These are phyloP conservation scores for Scheffersomyces cryptocercus DNA, from an alignment of 1,139 yeast genomes.

Conservation along the genomic window DNA sequence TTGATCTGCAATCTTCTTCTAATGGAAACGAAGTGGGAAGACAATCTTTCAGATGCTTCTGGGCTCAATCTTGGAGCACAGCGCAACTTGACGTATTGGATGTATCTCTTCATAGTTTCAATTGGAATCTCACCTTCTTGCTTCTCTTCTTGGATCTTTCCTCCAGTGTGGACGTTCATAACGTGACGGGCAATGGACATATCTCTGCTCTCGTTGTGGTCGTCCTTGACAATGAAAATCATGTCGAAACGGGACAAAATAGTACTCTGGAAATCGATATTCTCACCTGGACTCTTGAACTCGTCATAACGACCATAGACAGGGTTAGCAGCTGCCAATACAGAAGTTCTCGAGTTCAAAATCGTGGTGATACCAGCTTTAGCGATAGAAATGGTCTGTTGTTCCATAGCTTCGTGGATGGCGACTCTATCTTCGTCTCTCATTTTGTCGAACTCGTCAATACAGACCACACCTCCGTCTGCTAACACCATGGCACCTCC, in stretches of 20 bases:
- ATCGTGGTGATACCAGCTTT: conserved; percentile 98
- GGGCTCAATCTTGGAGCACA: conserved; percentile 93
- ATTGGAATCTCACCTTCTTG: conserved; percentile 88
- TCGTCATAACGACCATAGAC: conserved; percentile 96
- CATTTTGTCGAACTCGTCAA: conserved; percentile 99
- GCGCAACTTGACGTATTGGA: conserved; percentile 82
- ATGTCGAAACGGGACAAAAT: conserved; percentile 96
- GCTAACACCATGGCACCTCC: conserved; percentile 99
- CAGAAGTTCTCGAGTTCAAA: conserved; percentile 92
- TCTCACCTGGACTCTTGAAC: conserved; percentile 94
- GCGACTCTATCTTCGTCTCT: conserved; percentile 99
- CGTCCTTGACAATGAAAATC: conserved; percentile 97
- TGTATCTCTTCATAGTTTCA: conserved; percentile 86
- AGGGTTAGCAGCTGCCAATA: conserved; percentile 97
- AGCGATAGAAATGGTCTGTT: conserved; percentile 98
- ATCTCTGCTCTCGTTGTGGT: conserved; percentile 85
- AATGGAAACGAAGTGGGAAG: conserved; percentile 93
- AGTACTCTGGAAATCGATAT: conserved; percentile 96
- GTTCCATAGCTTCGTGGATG: conserved; percentile 99
- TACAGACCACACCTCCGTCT: conserved; percentile 98
- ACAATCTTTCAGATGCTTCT: conserved; percentile 86
- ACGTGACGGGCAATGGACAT: conserved; percentile 92
- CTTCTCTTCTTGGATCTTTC: conserved; percentile 49
- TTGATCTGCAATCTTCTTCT: conserved; percentile 80
- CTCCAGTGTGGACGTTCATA: conserved; percentile 90